A percentile compares a stretch with the other conserved stretches of the same genome.
Evolutionary conservation across 2,329 filamentous ascomycete species (phyloP).

Genomic region (Sclerotinia subarctica): DNA sequence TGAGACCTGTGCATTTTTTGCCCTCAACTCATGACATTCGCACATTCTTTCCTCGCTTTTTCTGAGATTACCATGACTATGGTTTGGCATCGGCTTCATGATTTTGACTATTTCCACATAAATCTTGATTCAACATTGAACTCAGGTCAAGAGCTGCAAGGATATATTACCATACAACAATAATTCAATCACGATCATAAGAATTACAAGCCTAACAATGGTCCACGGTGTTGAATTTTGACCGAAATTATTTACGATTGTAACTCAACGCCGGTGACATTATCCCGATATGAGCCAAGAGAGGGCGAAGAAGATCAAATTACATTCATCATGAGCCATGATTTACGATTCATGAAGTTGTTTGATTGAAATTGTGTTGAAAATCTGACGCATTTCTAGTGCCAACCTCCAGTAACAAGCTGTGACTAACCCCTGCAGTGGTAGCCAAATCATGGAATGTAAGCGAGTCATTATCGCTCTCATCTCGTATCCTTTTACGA

Average conservation of each 20-base stretch:
- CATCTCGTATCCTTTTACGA: background rate
- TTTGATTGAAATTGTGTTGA: background rate
- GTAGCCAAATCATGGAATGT: background rate
- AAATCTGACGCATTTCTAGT: background rate
- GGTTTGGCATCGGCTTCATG: background rate
- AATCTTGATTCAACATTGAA: background rate
- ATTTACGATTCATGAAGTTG: background rate
- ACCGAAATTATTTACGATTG: background rate
- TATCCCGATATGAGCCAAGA: background rate
- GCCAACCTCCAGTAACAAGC: background rate
- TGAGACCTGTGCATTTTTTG: background rate
- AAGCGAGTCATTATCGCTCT: background rate
- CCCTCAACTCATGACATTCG: background rate
- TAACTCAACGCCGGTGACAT: background rate
- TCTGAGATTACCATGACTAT: background rate
- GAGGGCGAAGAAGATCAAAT: background rate
- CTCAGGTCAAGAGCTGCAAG: background rate
- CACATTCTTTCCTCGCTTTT: background rate
- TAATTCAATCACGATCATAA: background rate
- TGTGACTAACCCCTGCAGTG: background rate
- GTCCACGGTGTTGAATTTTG: background rate
- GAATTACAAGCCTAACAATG: background rate
- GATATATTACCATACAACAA: background rate
- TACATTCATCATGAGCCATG: background rate
- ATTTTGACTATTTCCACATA: background rate